These are phyloP conservation scores for Graphiopsis chlorocephala DNA, from an alignment of 2,329 filamentous ascomycete genomes.

Conservation along the genomic window DNA sequence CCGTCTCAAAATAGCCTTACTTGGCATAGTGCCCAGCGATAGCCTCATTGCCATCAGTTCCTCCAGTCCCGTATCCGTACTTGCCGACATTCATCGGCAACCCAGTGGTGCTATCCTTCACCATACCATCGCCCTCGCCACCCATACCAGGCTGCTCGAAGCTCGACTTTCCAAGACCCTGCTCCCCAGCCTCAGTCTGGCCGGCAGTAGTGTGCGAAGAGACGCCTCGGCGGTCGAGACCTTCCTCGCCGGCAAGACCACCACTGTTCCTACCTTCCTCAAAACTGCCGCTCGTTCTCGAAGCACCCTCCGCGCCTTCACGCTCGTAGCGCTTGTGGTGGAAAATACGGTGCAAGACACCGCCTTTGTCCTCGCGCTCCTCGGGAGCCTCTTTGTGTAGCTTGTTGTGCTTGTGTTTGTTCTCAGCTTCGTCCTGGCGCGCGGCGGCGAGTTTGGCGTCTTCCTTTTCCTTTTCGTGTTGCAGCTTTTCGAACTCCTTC, in stretches of 20 bases:
- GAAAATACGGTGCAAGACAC: slow-evolving; percentile 29
- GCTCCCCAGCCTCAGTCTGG: not conserved
- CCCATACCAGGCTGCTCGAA: not conserved
- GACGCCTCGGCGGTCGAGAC: not conserved
- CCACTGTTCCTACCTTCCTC: not conserved
- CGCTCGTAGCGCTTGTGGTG: slow-evolving; percentile 28
- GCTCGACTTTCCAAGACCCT: not conserved
- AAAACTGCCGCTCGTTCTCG: slow-evolving; percentile 1
- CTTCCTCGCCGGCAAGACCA: not conserved
- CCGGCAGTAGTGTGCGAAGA: not conserved
- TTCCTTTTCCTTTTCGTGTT: slow-evolving; percentile 16
- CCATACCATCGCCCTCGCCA: slow-evolving; percentile 21
- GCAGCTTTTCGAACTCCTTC: slow-evolving; percentile 29
- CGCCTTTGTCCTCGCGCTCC: slow-evolving; percentile 31
- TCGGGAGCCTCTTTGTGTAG: slow-evolving; percentile 44
- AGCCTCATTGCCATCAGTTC: slow-evolving; percentile 33
- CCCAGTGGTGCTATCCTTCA: slow-evolving; percentile 40
- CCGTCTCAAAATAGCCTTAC: not conserved
- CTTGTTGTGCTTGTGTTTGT: slow-evolving; percentile 34
- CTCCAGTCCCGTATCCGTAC: slow-evolving; percentile 38
- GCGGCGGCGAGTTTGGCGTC: slow-evolving; percentile 5
- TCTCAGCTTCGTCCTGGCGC: not conserved
- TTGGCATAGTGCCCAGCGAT: slow-evolving; percentile 5
- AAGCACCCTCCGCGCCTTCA: slow-evolving; percentile 13
- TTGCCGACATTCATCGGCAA: slow-evolving; percentile 41